Evolutionary conservation across 108 stramenopile species (phyloP), one percentile per base, ranked within the genome.

Genomic region (Asterionellopsis glacialis): DNA sequence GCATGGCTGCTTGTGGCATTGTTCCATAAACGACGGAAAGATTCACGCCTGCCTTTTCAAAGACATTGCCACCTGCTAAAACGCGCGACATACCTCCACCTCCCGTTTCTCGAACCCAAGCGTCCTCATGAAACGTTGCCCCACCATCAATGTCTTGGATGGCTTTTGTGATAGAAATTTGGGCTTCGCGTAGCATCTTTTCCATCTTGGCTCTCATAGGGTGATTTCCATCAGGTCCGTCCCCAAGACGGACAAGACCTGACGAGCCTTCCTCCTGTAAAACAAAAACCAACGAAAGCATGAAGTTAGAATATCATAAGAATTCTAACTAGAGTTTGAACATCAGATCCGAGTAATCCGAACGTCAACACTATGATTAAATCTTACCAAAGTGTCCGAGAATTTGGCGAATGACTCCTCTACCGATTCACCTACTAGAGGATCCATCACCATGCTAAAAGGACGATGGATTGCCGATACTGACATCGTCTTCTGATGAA

Each of bases 1-100:
- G 78, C 45, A 98, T 77, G 0, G 97, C 97, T 71, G 90, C 94
- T 67, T 92, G 95, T 15, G 88, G 87, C 88, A 93, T 94, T 41
- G 73, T 75, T 33, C 98, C 98, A 67, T 98, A 96, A 3, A 99
- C 97, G 0, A 99, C 97, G 41, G 82, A 85, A 0, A 99, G 81
- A 74, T 95, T 96, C 41, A 97, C 95, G 23, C 98, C 98, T 6
- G 97, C 98, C 87, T 99, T 99, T 72, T 99, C 98, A 57, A 84
- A 98, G n/a, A 98, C 97, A 41, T 93, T 91, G 21, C 97, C 97
- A 41, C 84, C 89, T 25, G 65, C 48, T 63, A 99, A 58, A 9
- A 99, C 98, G 26, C 95, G 80, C 13, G 91, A 92, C 76, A 95
- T 95, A 53, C 98, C 98, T 1, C 98, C 98, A 4, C 97, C 97